Evolutionary conservation across 192 early-diverging fungal genomes (phyloP), one percentile per base, ranked within the genome.

Genomic region (Coemansia sp.): DNA sequence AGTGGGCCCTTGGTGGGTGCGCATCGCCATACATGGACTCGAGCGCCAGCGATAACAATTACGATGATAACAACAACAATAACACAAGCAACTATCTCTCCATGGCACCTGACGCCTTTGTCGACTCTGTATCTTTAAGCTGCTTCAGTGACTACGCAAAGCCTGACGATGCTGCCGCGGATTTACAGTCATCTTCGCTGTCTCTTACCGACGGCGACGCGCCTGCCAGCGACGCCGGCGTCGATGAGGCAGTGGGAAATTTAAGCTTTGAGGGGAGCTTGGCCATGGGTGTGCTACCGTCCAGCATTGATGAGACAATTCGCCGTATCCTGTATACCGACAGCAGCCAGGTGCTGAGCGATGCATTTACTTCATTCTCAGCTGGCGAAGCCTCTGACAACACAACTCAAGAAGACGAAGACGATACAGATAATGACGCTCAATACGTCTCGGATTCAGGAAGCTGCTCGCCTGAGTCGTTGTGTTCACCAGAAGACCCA

Each of bases 341-440:
- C 26, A 80, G 57, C 58, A 64, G 57, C 50, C 71, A 80, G 68
- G 53, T 65, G 27, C 41, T 80, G 50, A 68, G 77, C 62, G 63
- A 73, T 16, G 74, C 71, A 30, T 80, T 80, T 24, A 70, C 77
- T 4, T 74, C 77, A 4, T 80, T 80, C 71, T 67, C 71, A 1
- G 48, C 31, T 0, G 65, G 30, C 0, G 41, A 54, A 0, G 24
- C 23, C 48, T 49, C 30, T 50, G 53, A 61, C 4, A 44, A 52
- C 49, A 57, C 34, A 31, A 64, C 34, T 38, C 34, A 53, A 21
- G 60, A 65, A 5, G 62, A 69, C 19, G 61, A 67, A 0, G 66
- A 59, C 25, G 65, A 68, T 19, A 64, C 69, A 19, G 58, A 52
- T 62, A 47, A 38, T 7, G 63, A 67, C 26, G 71, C 56, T 34